A percentile compares a stretch with the other conserved stretches of the same genome.
Evolutionary conservation across 2,329 filamentous ascomycete species (phyloP).

Genomic region (Ascomycota sp.): DNA sequence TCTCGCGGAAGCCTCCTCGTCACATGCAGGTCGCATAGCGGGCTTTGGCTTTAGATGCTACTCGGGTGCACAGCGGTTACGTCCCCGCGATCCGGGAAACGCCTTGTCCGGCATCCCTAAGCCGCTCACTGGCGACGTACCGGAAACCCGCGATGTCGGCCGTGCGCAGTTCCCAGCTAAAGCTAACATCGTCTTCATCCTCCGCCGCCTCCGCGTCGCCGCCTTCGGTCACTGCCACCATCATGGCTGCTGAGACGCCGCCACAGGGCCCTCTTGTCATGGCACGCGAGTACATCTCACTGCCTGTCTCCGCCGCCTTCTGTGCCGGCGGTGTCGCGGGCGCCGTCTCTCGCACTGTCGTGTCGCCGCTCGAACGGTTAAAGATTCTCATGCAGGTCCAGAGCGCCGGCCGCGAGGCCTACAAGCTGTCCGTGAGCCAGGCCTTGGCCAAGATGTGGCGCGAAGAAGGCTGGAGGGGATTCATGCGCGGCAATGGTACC

Average conservation of each 20-base stretch:
- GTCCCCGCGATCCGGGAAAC: conserved; percentile 4
- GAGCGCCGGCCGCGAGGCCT: conserved; percentile 74
- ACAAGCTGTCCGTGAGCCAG: conserved; percentile 78
- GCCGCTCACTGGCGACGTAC: too few species aligned
- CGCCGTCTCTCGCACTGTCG: conserved; percentile 91
- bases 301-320: conserved; percentile 79
- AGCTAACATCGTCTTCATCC: conserved; percentile 2
- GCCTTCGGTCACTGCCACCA: conserved; percentile 4
- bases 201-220: conserved; percentile 2
- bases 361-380: conserved; percentile 83
- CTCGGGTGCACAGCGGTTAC: conserved; percentile 3
- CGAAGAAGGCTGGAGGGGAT: conserved; percentile 91
- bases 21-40: too few species aligned
- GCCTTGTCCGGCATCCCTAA: not conserved
- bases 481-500: conserved; percentile 94
- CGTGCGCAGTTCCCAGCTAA: conserved; percentile 7
- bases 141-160: conserved; percentile 9
- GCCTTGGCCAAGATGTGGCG: conserved; percentile 88
- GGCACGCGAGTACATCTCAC: conserved; percentile 38
- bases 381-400: conserved; percentile 98
- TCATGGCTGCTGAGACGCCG: conserved; percentile 3
- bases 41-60: conserved; percentile 4
- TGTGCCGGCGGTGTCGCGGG: conserved; percentile 86
- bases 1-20: too few species aligned
- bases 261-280: conserved; percentile 10